phyloP scores from a whole-genome alignment of 176 grass and related monocot genomes.

The Dendrocalamus sinicus region DNA sequence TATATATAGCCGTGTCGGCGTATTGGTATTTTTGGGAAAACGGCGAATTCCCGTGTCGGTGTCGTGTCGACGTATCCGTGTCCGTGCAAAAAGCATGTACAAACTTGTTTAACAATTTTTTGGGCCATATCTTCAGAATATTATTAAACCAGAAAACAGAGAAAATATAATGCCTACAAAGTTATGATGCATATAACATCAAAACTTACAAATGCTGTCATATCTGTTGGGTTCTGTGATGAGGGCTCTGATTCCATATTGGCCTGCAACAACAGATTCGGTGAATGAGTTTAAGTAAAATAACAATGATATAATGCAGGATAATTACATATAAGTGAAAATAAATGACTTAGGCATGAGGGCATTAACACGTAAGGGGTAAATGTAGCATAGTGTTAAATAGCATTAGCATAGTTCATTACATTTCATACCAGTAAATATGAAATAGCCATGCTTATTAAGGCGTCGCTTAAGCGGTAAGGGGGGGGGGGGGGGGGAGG shows the following conservation, averaged over 20 bases:
- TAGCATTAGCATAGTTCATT: slow-evolving; percentile 6
- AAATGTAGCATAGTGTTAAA: background rate
- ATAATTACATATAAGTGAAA: slow-evolving; percentile 28
- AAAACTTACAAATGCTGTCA: slow-evolving; percentile 89
- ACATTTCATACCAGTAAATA: slow-evolving; percentile 14
- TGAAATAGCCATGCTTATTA: background rate
- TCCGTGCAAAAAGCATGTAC: background rate
- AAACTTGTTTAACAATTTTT: slow-evolving; percentile 1
- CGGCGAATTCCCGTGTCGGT: too few species aligned
- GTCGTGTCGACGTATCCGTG: too few species aligned
- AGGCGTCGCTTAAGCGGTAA: too few species aligned
- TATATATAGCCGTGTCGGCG: too few species aligned
- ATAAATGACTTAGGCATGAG: slow-evolving; percentile 3
- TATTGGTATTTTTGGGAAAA: too few species aligned
- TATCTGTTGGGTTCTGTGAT: slow-evolving; percentile 83
- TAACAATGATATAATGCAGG: background rate
- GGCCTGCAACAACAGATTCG: slow-evolving; percentile 46
- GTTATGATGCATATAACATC: slow-evolving; percentile 19
- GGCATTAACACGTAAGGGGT: slow-evolving; percentile 1
- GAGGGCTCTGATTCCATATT: slow-evolving; percentile 76
- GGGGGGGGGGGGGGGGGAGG: too few species aligned
- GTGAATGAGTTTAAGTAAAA: slow-evolving; percentile 1
- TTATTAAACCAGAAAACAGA: background rate
- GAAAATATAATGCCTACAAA: slow-evolving; percentile 22
- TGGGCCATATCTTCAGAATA: background rate